Evolutionary conservation across 768 basidiomycete species (phyloP), one percentile per base, ranked within the genome.

Genomic region (Cystofilobasidium ferigula): DNA sequence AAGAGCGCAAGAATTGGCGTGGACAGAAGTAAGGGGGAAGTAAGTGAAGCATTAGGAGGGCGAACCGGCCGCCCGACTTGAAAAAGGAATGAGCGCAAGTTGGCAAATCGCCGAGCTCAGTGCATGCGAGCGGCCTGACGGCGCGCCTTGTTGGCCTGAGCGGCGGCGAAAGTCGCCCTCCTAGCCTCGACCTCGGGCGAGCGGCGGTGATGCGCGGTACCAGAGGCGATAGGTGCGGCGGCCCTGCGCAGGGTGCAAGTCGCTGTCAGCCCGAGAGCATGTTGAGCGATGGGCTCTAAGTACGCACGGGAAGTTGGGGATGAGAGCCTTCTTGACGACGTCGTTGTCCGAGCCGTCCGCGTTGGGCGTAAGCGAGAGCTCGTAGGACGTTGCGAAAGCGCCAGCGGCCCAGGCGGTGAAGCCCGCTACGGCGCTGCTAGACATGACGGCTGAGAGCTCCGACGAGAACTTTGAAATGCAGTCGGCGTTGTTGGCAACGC

Each of bases 381-480:
- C 75, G 72, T 83, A 83, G 57, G 75, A 77, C 1, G 80, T 78
- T 65, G 79, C 79, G 72, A 83, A 84, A 3, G 79, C 75, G 51
- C 82, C 82, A n/a, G 82, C 67, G 38, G 80, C 76, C 82, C 82
- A 83, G 40, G 80, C 76, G 24, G 80, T 76, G 76, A 82, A 84
- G n/a, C 82, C 82, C 42, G 77, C 74, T 51, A 81, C n/a, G n/a
- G n/a, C n/a, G n/a, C n/a, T 75, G 42, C 71, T 78, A 30, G 76
- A 76, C 12, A 72, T 71, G 57, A 83, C 76, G 70, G 76, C 82
- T 1, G 79, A 77, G 26, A 84, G 77, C 64, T 81, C 77, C 42
- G 75, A 69, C 22, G 54, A 64, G 18, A 83, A 72, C 62, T 24
- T 71, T 82, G 81, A 38, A 79, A 79, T 72, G 81, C 80, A 48